Evolutionary conservation across 495 filamentous ascomycete genomes (phyloP).

Genomic region (Aspergillus baeticus): DNA sequence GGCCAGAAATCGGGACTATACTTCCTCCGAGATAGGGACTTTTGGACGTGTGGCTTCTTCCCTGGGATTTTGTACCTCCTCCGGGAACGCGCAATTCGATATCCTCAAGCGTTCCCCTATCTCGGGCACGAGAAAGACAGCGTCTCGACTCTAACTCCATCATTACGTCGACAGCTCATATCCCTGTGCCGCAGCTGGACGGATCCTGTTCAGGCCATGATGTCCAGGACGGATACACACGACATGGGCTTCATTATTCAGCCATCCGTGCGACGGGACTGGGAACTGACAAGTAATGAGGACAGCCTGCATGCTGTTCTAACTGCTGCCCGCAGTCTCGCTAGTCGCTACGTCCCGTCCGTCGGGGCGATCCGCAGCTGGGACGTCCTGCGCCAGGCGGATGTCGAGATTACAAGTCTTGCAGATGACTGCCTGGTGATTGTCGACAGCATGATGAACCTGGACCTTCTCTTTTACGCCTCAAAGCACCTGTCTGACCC

Average conservation of each 20-base stretch:
- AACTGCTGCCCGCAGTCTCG: conserved; percentile 35
- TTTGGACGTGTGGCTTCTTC: conserved; percentile 21
- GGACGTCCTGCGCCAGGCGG: conserved; percentile 20
- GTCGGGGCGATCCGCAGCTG: conserved; percentile 41
- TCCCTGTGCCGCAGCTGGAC: conserved; percentile 10
- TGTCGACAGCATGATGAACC: conserved; percentile 44
- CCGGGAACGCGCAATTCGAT: conserved; percentile 8
- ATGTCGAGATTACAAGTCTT: conserved; percentile 12
- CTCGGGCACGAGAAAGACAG: not conserved
- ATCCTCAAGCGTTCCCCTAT: conserved; percentile 6
- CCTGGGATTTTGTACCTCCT: conserved; percentile 9
- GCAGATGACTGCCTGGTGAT: conserved; percentile 37
- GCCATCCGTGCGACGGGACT: conserved; percentile 16
- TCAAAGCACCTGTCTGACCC: conserved; percentile 25
- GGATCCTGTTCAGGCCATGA: conserved; percentile 3
- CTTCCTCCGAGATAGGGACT: conserved; percentile 3
- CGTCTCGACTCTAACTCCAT: not conserved
- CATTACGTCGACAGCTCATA: not conserved
- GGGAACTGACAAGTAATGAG: conserved; percentile 32
- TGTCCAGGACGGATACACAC: conserved; percentile 34
- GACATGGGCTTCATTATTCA: conserved; percentile 43
- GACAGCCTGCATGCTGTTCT: conserved; percentile 26
- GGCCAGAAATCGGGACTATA: not conserved
- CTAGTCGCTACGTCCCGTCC: conserved; percentile 28
- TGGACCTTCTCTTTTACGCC: conserved; percentile 46